Conservation (phyloP, 169 alveolate genomes). For the Cryptosporidium xiaoi region DNA sequence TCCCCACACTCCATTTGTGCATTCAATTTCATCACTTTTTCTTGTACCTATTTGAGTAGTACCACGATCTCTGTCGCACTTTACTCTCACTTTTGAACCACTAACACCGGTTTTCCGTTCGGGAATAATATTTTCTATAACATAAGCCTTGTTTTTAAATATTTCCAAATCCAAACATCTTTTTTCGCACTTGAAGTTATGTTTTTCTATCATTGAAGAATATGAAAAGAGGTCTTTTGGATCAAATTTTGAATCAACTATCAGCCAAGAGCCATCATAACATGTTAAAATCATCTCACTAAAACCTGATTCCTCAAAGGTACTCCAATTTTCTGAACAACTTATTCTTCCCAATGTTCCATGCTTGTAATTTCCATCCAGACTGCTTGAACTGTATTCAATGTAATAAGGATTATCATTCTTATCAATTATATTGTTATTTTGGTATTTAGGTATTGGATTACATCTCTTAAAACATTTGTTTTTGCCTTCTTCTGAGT, state of each 20-base stretch:
- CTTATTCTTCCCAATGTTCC: slow-evolving; percentile 58
- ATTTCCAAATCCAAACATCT: slow-evolving; percentile 42
- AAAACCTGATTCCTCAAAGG: neutral
- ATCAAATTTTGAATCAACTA: neutral
- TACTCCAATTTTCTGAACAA: slow-evolving; percentile 62
- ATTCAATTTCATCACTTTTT: slow-evolving; percentile 29
- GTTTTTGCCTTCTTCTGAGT: neutral
- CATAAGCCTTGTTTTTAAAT: slow-evolving; percentile 52
- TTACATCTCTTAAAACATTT: slow-evolving; percentile 51
- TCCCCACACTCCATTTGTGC: slow-evolving; percentile 73
- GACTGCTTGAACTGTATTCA: slow-evolving; percentile 3
- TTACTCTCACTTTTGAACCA: slow-evolving; percentile 27
- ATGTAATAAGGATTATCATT: neutral
- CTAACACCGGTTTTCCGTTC: slow-evolving; percentile 7
- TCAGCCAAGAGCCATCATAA: slow-evolving; percentile 47
- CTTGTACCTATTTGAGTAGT: slow-evolving; percentile 39
- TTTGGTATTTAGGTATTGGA: slow-evolving; percentile 7
- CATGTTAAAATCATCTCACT: slow-evolving; percentile 12
- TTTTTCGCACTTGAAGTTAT: slow-evolving; percentile 26
- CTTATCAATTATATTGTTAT: neutral
- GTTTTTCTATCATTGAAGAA: neutral
- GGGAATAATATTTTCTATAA: neutral
- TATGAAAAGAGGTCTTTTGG: neutral
- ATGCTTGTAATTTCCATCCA: slow-evolving; percentile 1
- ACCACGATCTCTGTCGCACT: slow-evolving; percentile 51